phyloP scores from a whole-genome alignment of 768 basidiomycete species.

The Exidia glandulosa region DNA sequence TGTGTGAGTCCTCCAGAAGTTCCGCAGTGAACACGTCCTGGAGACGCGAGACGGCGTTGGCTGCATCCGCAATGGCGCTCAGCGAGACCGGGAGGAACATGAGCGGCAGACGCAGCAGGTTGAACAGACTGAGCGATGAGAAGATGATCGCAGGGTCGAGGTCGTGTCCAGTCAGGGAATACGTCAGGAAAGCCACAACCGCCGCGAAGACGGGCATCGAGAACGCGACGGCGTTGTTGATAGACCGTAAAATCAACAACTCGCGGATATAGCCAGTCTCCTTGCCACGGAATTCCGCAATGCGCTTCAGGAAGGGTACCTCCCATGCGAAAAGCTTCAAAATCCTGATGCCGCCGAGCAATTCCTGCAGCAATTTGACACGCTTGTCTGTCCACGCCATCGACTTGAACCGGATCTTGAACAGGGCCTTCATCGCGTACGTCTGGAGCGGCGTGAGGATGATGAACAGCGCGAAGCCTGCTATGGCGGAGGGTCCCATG shows the following conservation, averaged over 20 bases:
- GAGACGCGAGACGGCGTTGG: conserved; percentile 68
- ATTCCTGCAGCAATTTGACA: conserved; percentile 79
- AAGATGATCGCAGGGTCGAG: conserved; percentile 68
- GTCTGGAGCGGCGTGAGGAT: conserved; percentile 66
- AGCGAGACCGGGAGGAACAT: conserved; percentile 64
- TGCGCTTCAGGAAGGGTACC: conserved; percentile 59
- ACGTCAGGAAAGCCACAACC: conserved; percentile 56
- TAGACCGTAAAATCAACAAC: conserved; percentile 54
- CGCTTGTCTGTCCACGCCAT: conserved; percentile 90
- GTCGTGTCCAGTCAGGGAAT: conserved; percentile 57
- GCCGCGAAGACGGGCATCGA: conserved; percentile 70
- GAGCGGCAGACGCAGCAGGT: conserved; percentile 67
- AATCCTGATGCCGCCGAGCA: conserved; percentile 80
- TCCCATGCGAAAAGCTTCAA: conserved; percentile 76
- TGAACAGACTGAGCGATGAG: conserved; percentile 77
- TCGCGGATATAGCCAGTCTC: conserved; percentile 68
- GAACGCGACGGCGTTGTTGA: conserved; percentile 55
- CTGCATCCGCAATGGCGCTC: conserved; percentile 73
- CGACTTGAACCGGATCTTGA: conserved; percentile 53
- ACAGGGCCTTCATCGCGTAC: conserved; percentile 59
- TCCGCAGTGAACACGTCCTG: conserved; percentile 80
- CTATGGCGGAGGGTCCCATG: conserved; percentile 49
- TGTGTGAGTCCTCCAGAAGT: conserved; percentile 45
- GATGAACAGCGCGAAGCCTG: conserved; percentile 52
- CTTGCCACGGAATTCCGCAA: conserved; percentile 54